phyloP scores from a whole-genome alignment of 352 stramenopile genomes.

The Globisporangium nunn region DNA sequence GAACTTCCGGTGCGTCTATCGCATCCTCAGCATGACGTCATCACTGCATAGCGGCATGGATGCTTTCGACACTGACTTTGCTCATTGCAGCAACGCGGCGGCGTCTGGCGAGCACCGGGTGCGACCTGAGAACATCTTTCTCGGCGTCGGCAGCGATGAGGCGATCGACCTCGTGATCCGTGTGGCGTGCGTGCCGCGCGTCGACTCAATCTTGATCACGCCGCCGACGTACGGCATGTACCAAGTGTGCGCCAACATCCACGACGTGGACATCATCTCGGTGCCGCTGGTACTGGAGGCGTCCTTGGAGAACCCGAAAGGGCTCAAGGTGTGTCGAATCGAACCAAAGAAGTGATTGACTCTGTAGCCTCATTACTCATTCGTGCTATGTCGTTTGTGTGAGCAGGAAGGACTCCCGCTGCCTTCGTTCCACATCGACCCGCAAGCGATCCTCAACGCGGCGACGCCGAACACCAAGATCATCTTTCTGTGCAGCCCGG shows the following conservation, averaged over 20 bases:
- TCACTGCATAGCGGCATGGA: no score
- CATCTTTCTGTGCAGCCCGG: conserved; percentile 96
- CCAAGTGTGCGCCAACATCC: conserved; percentile 97
- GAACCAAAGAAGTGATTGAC: not conserved
- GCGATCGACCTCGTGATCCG: conserved; percentile 98
- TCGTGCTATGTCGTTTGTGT: not conserved
- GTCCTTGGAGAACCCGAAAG: conserved; percentile 48
- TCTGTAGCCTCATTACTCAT: not conserved
- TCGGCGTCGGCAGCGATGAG: conserved; percentile 97
- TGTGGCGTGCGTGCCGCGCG: conserved; percentile 92
- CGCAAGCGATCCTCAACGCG: conserved; percentile 80
- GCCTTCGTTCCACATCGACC: conserved; percentile 79
- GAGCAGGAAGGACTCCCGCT: conserved; percentile 31
- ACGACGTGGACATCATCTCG: conserved; percentile 93
- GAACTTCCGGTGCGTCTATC: conserved; percentile 42
- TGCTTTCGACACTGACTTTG: not conserved
- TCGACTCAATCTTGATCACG: conserved; percentile 94
- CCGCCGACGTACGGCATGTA: conserved; percentile 99
- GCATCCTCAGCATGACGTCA: no score
- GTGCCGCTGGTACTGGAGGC: conserved; percentile 86
- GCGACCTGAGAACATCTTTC: conserved; percentile 91
- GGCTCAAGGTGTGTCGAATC: conserved; percentile 34
- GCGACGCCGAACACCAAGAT: conserved; percentile 92
- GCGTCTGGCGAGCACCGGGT: conserved; percentile 47
- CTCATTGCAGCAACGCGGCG: conserved; percentile 32